Conservation (phyloP, 1,284 basidiomycete species). For the Athelia sp. region DNA sequence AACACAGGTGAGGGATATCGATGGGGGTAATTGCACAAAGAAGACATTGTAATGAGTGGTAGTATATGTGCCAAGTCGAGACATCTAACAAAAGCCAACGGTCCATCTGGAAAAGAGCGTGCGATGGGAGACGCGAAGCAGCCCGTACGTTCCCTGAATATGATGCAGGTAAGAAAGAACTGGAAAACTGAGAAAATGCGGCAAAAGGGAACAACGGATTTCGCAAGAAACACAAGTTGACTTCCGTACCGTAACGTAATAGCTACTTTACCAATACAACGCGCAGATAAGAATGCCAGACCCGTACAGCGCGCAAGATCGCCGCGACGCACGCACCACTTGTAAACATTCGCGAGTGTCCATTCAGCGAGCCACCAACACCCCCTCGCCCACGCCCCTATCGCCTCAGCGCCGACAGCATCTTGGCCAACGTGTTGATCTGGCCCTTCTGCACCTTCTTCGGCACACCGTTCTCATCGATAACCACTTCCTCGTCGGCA, state of each 20-base stretch:
- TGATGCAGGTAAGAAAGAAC: conserved; percentile 8
- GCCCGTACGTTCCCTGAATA: conserved; percentile 1
- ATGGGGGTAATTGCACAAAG: conserved; percentile 16
- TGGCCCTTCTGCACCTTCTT: conserved; percentile 83
- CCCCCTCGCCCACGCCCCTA: conserved; percentile 43
- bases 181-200: conserved; percentile 21
- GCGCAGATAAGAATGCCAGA: conserved; percentile 20
- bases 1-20: conserved; percentile 6
- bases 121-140: background rate
- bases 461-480: conserved; percentile 39
- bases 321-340: background rate
- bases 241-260: conserved; percentile 39
- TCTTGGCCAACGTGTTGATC: conserved; percentile 79
- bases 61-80: conserved; percentile 15
- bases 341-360: background rate
- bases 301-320: conserved; percentile 14
- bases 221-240: conserved; percentile 14
- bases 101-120: background rate
- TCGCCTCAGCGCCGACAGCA: conserved; percentile 72
- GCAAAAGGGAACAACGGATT: background rate
- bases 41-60: conserved; percentile 27
- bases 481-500: conserved; percentile 31
- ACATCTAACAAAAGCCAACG: background rate
- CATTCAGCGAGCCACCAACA: background rate
- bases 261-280: conserved; percentile 50